Evolutionary conservation across 352 stramenopile species (phyloP).

Genomic region (Globisporangium rhizosaccharum): DNA sequence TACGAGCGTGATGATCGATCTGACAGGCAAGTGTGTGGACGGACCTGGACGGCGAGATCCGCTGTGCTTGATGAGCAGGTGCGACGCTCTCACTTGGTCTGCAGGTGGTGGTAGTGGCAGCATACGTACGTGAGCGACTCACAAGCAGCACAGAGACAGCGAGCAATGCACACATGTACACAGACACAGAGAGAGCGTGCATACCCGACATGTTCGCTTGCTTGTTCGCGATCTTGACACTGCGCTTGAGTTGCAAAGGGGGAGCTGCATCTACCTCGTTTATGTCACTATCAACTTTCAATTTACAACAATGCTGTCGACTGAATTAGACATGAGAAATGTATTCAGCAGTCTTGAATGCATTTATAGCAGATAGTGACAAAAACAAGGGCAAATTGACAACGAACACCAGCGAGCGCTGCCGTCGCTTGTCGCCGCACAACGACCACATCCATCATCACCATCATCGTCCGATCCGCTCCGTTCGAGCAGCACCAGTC

Average conservation of each 20-base stretch:
- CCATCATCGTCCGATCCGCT: background rate
- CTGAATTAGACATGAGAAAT: too few species aligned
- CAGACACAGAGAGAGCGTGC: background rate
- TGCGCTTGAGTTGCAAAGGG: background rate
- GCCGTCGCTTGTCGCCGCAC: background rate
- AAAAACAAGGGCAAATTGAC: background rate
- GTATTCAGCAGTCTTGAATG: background rate
- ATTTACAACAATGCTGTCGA: too few species aligned
- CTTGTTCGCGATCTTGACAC: background rate
- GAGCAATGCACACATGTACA: background rate
- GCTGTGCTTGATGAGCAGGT: conserved; percentile 95
- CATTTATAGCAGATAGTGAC: background rate
- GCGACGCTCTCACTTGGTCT: conserved; percentile 81
- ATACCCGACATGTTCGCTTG: background rate
- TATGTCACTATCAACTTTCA: too few species aligned
- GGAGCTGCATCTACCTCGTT: too few species aligned
- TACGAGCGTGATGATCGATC: background rate
- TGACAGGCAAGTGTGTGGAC: background rate
- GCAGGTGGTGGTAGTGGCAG: background rate
- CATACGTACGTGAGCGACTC: background rate
- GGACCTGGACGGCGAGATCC: conserved; percentile 79
- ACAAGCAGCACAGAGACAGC: background rate
- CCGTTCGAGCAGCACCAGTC: background rate
- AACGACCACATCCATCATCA: background rate
- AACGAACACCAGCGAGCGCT: background rate